Base-by-base conservation (phyloP, 2,329 filamentous ascomycete genomes). In the Xylaria sp. region DNA sequence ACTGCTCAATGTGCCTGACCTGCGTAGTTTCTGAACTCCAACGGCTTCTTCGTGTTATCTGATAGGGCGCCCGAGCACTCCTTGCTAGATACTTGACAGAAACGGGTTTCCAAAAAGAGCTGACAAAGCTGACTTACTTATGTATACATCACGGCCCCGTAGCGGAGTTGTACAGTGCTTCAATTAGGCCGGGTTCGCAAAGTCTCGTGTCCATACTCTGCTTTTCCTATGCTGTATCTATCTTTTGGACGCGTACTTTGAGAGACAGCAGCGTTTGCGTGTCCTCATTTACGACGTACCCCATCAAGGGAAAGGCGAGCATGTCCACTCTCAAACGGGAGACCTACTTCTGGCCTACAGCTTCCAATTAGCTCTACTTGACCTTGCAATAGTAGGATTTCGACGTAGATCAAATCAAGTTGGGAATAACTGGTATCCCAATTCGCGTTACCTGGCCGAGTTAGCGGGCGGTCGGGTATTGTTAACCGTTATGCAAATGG, bases 141-240 rank as follows among this genome's bases (percentile, higher is more conserved):
- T 27, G 13, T 25, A 46, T 37, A 35, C 38, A 55, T 44, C 46
- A 38, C 21, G n/a, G 31, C 51, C 31, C 31, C 47, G 46, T 58
- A 40, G 38, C 52, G 52, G 46, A 54, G 31, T 37, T 31, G n/a
- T 41, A 25, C 35, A 43, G 38, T 52, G 37, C 35, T 38, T 54
- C 48, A 41, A 56, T 41, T 11, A 15, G 33, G 51, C 33, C 13
- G 21, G 9, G 11, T 54, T 46, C 25, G 29, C 27, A 37, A 38
- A 43, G 27, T 40, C 51, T 60, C 41, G 52, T 49, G 41, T 31
- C 19, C 27, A 17, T 31, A 15, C 7, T 33, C 6, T 25, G 27
- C 19, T 33, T 13, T 23, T 21, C n/a, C 35, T 54, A 40, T 47
- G 33, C 19, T 17, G 19, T 17, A 9, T 37, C 33, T n/a, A 17